These are phyloP conservation scores for Alternaria brassicicola DNA, from an alignment of 2,329 filamentous ascomycete genomes.

Conservation along the genomic window DNA sequence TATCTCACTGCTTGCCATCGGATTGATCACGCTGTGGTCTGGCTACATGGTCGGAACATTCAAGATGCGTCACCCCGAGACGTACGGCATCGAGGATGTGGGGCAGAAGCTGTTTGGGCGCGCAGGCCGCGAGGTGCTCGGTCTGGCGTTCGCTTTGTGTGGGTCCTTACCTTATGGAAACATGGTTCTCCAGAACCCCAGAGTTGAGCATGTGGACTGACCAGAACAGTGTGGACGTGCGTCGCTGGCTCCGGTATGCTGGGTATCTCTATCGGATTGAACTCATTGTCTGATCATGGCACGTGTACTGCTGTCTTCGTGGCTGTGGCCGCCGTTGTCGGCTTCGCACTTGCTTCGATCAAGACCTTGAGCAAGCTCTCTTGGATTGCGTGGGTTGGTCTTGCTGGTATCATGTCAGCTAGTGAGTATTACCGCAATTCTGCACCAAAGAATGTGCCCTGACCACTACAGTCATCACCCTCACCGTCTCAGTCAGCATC, in stretches of 20 bases:
- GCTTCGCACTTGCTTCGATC: slow-evolving; percentile 53
- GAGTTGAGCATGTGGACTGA: background rate
- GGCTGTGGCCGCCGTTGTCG: slow-evolving; percentile 63
- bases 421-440: slow-evolving; percentile 18
- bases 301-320: slow-evolving; percentile 70
- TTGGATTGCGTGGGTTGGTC: slow-evolving; percentile 36
- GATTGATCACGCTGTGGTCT: slow-evolving; percentile 57
- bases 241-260: slow-evolving; percentile 72
- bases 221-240: slow-evolving; percentile 52
- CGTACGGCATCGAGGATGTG: slow-evolving; percentile 64
- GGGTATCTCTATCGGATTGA: slow-evolving; percentile 48
- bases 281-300: slow-evolving; percentile 64
- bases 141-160: slow-evolving; percentile 46
- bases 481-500: slow-evolving; percentile 35
- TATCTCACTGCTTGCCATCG: slow-evolving; percentile 51
- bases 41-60: slow-evolving; percentile 59
- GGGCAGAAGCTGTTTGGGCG: slow-evolving; percentile 61
- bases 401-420: slow-evolving; percentile 26
- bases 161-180: slow-evolving; percentile 10
- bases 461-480: slow-evolving; percentile 24
- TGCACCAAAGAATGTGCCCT: background rate
- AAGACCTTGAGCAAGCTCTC: slow-evolving; percentile 44
- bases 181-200: slow-evolving; percentile 17
- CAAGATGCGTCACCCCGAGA: slow-evolving; percentile 60
- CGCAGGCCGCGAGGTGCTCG: slow-evolving; percentile 57